Percentiles rank a stretch among this genome's conserved stretches.
phyloP scores from a whole-genome alignment of 2,329 filamentous ascomycete species.

The Sporothrix humicola region DNA sequence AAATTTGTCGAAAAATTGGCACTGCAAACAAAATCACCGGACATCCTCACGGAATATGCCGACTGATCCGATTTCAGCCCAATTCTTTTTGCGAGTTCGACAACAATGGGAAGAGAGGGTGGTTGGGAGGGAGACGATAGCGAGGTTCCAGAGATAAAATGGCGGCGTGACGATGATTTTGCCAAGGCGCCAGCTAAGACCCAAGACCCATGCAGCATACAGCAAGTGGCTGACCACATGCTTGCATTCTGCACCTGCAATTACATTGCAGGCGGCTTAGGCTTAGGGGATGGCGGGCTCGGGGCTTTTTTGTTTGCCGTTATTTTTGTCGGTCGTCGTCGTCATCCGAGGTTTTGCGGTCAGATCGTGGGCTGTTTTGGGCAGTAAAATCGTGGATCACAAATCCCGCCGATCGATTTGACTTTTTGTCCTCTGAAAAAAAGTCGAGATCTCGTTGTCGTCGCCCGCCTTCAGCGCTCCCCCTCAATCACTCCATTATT shows the following conservation, averaged over 20 bases:
- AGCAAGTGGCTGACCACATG: background rate
- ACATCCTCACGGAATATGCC: background rate
- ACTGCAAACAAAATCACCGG: background rate
- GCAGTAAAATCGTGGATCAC: background rate
- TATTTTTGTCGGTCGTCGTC: background rate
- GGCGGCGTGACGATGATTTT: background rate
- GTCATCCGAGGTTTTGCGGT: background rate
- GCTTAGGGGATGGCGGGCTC: background rate
- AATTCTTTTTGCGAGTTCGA: background rate
- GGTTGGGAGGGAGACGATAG: background rate
- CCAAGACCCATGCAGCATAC: background rate
- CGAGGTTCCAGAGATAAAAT: conserved; percentile 1
- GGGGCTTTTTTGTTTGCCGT: background rate
- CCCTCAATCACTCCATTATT: background rate
- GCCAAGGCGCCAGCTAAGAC: conserved; percentile 25
- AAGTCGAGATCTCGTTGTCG: background rate
- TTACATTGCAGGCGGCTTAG: background rate
- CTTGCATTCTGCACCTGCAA: background rate
- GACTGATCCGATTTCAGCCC: background rate
- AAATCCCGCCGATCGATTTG: background rate
- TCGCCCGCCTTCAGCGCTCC: background rate
- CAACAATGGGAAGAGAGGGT: background rate
- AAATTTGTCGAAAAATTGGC: background rate
- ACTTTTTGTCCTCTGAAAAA: too few relatives aligned
- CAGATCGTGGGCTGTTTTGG: background rate